Percentiles rank a stretch among this genome's conserved stretches.
These are phyloP conservation scores for Sphenostylis stenocarpa DNA, from an alignment of 306 rosid genomes.

Conservation along the genomic window DNA sequence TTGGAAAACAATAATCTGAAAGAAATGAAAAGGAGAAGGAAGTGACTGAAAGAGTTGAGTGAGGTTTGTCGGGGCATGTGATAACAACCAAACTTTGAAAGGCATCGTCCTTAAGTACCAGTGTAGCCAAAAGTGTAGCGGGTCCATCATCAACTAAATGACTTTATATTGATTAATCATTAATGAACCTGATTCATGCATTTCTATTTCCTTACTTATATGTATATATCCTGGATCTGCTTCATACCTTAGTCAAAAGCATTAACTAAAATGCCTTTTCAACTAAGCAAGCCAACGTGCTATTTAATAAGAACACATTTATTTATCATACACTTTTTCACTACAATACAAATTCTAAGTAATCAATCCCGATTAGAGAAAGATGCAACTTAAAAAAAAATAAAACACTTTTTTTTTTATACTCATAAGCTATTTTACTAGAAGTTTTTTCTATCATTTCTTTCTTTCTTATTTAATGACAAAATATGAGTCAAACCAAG, in stretches of 20 bases:
- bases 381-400: background rate
- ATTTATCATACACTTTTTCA: background rate
- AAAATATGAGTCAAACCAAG: background rate
- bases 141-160: conserved; percentile 27
- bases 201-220: conserved; percentile 11
- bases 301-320: background rate
- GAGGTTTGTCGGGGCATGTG: conserved; percentile 47
- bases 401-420: background rate
- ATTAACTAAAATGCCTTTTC: conserved; percentile 37
- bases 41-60: conserved; percentile 24
- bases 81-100: conserved; percentile 41
- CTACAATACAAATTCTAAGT: background rate
- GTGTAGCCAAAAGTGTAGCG: conserved; percentile 21
- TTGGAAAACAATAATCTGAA: conserved; percentile 7
- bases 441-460: background rate
- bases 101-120: conserved; percentile 27
- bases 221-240: conserved; percentile 27
- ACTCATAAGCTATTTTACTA: background rate
- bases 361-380: background rate
- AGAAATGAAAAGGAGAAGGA: conserved; percentile 25
- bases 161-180: conserved; percentile 38
- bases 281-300: conserved; percentile 37
- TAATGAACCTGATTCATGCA: conserved; percentile 25
- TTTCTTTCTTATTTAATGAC: conserved; percentile 10
- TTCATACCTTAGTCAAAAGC: conserved; percentile 31